Evolutionary conservation across 2,329 filamentous ascomycete genomes (phyloP).

Genomic region (Alternaria ventricosa): DNA sequence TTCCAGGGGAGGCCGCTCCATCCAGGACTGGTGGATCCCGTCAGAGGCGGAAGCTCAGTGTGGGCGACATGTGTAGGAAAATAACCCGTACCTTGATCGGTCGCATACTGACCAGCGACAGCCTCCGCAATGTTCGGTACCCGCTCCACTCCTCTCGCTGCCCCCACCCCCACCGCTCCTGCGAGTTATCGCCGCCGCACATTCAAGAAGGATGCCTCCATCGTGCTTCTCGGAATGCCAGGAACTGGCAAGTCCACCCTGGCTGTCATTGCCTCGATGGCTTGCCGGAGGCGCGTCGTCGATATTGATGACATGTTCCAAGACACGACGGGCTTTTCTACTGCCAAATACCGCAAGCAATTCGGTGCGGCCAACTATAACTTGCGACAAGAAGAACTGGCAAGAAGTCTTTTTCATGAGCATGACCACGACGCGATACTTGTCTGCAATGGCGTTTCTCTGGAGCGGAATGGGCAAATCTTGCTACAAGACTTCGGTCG

Average conservation of each 20-base stretch:
- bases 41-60: slow-evolving; percentile 12
- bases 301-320: slow-evolving; percentile 74
- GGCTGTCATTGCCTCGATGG: slow-evolving; percentile 75
- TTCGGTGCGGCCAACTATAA: slow-evolving; percentile 69
- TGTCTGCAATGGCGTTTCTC: slow-evolving; percentile 72
- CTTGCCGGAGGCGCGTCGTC: slow-evolving; percentile 70
- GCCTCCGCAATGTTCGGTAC: slow-evolving; percentile 33
- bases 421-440: slow-evolving; percentile 69
- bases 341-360: slow-evolving; percentile 67
- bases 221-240: slow-evolving; percentile 75
- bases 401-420: slow-evolving; percentile 65
- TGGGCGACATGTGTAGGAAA: slow-evolving; percentile 18
- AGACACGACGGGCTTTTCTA: slow-evolving; percentile 66
- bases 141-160: slow-evolving; percentile 39
- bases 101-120: slow-evolving; percentile 15
- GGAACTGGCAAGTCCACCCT: slow-evolving; percentile 79
- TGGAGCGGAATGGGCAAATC: slow-evolving; percentile 68
- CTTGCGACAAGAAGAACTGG: slow-evolving; percentile 66
- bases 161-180: slow-evolving; percentile 25
- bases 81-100: background rate
- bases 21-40: background rate
- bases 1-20: background rate
- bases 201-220: slow-evolving; percentile 69
- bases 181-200: slow-evolving; percentile 36
- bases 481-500: slow-evolving; percentile 67